Conservation (phyloP, 768 basidiomycete genomes). For the Mycena vitilis region DNA sequence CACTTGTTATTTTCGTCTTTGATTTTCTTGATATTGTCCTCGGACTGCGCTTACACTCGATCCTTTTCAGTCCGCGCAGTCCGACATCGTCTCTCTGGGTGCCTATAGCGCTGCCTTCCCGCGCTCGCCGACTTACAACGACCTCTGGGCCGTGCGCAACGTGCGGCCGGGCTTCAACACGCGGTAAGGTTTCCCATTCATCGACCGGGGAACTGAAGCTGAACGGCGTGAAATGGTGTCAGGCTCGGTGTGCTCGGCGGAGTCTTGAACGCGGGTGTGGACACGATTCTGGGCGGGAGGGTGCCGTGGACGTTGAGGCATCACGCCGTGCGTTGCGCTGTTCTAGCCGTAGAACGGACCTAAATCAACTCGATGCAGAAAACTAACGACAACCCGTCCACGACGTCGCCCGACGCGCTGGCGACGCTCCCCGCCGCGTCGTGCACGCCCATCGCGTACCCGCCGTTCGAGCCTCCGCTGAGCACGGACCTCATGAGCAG, state of each 20-base stretch:
- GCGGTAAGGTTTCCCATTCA: conserved; percentile 31
- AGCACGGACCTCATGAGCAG: conserved; percentile 95
- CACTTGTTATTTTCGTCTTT: conserved; percentile 12
- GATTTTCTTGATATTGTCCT: neutral
- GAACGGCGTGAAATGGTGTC: no score
- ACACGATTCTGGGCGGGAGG: conserved; percentile 85
- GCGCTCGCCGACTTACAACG: conserved; percentile 85
- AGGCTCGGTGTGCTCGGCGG: conserved; percentile 86
- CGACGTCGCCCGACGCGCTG: conserved; percentile 65
- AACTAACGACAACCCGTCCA: conserved; percentile 33
- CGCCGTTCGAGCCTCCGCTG: conserved; percentile 86
- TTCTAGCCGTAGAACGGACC: no score
- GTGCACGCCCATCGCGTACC: conserved; percentile 86
- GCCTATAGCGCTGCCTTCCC: conserved; percentile 77
- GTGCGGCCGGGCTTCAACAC: conserved; percentile 90
- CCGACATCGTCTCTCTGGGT: conserved; percentile 57
- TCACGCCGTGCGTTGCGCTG: conserved; percentile 27
- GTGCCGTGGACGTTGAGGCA: conserved; percentile 95
- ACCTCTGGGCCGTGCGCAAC: conserved; percentile 92
- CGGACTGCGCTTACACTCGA: no score
- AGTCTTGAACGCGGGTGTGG: conserved; percentile 88
- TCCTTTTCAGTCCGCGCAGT: no score
- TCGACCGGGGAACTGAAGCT: no score
- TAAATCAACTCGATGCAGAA: no score
- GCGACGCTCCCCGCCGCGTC: conserved; percentile 76